A percentile compares a stretch with the other conserved stretches of the same genome.
phyloP scores from a whole-genome alignment of 2,329 filamentous ascomycete species.

The Trichoderma simmonsii region DNA sequence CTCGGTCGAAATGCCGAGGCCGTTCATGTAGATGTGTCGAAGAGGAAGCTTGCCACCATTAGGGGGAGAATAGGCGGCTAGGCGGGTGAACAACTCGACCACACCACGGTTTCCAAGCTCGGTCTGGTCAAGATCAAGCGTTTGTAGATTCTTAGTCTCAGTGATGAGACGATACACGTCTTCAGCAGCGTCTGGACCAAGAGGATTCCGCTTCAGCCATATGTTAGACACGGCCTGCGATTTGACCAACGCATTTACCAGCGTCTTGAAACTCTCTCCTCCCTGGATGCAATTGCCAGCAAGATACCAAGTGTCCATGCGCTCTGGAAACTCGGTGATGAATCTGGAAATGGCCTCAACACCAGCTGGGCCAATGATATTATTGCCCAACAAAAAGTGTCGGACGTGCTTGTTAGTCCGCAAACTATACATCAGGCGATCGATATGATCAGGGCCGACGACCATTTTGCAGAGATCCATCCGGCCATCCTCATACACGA shows the following conservation, averaged over 20 bases:
- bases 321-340: slow-evolving; percentile 41
- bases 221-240: slow-evolving; percentile 46
- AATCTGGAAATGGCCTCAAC: slow-evolving; percentile 46
- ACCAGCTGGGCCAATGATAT: slow-evolving; percentile 50
- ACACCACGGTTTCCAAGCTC: slow-evolving; percentile 48
- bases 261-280: slow-evolving; percentile 36
- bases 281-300: slow-evolving; percentile 52
- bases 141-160: slow-evolving; percentile 41
- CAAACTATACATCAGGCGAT: slow-evolving; percentile 47
- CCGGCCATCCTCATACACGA: slow-evolving; percentile 49
- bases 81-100: slow-evolving; percentile 39
- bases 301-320: slow-evolving; percentile 55
- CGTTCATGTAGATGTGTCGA: slow-evolving; percentile 37
- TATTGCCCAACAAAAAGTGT: slow-evolving; percentile 54
- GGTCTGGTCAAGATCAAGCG: slow-evolving; percentile 53
- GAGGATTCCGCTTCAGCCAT: slow-evolving; percentile 55
- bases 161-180: slow-evolving; percentile 46
- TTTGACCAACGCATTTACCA: slow-evolving; percentile 44
- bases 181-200: slow-evolving; percentile 37
- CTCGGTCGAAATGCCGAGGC: slow-evolving; percentile 33
- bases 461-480: slow-evolving; percentile 57
- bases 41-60: slow-evolving; percentile 32
- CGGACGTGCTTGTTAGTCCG: slow-evolving; percentile 45
- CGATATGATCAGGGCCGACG: slow-evolving; percentile 50
- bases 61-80: slow-evolving; percentile 31